phyloP scores from a whole-genome alignment of 768 basidiomycete genomes.

The Rossbeevera mucosa region DNA sequence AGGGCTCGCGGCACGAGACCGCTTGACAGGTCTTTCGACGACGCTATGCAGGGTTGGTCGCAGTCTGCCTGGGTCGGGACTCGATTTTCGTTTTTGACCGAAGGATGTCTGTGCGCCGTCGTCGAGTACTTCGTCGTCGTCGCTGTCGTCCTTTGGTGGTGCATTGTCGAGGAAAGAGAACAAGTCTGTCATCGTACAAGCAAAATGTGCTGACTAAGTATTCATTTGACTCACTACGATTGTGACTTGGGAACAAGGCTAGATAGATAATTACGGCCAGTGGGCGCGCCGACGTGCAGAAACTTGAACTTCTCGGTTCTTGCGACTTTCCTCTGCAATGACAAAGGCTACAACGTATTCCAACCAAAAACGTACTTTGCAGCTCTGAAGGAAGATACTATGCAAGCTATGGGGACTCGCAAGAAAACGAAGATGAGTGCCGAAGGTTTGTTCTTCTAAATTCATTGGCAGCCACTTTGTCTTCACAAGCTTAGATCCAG shows the following conservation, averaged over 20 bases:
- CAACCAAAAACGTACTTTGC: background rate
- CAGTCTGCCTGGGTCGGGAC: slow-evolving; percentile 5
- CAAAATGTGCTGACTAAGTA: no score
- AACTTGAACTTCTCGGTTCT: background rate
- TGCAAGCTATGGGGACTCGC: background rate
- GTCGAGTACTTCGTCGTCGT: slow-evolving; percentile 18
- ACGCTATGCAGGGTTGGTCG: slow-evolving; percentile 19
- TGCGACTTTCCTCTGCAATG: background rate
- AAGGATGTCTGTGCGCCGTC: background rate
- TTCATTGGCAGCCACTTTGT: background rate
- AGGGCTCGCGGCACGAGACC: slow-evolving; percentile 54
- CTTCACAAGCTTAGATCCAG: background rate
- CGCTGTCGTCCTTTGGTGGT: slow-evolving; percentile 24
- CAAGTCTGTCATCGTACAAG: slow-evolving; percentile 27
- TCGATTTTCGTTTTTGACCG: slow-evolving; percentile 26
- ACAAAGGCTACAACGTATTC: background rate
- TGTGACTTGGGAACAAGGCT: background rate
- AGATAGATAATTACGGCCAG: no score
- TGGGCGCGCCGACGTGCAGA: background rate
- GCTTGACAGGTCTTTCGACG: slow-evolving; percentile 46
- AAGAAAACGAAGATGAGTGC: background rate
- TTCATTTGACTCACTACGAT: background rate
- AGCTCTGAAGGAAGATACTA: background rate
- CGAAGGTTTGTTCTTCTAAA: background rate
- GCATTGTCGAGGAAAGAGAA: slow-evolving; percentile 29